Conservation (phyloP, 2,329 filamentous ascomycete genomes). For the Phialemoniopsis sp. region DNA sequence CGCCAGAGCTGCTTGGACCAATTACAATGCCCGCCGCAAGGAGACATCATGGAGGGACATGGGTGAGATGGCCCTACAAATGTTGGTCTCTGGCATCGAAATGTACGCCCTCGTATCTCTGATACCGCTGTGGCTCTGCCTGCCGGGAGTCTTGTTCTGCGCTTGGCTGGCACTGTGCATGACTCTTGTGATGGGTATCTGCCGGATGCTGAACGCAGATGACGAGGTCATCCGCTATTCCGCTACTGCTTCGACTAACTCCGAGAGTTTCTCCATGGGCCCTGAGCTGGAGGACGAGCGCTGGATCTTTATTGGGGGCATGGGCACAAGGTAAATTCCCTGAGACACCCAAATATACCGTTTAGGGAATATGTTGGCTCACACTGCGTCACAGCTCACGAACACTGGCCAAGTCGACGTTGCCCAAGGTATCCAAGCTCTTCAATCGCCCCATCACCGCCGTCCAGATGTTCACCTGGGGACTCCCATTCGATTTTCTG, state of each 20-base stretch:
- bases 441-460: conserved; percentile 39
- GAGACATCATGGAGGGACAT: conserved; percentile 7
- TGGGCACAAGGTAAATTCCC: conserved; percentile 22
- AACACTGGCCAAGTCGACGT: conserved; percentile 19
- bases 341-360: background rate
- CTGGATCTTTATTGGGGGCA: conserved; percentile 28
- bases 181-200: conserved; percentile 14
- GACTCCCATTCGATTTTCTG: conserved; percentile 48
- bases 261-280: conserved; percentile 20
- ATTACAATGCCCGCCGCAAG: too few species aligned
- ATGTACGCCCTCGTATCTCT: conserved; percentile 16
- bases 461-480: conserved; percentile 45
- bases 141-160: conserved; percentile 22
- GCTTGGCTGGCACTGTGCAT: conserved; percentile 17
- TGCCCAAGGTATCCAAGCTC: conserved; percentile 27
- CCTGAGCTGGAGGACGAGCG: conserved; percentile 21
- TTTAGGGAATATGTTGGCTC: background rate
- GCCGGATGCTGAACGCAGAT: conserved; percentile 21
- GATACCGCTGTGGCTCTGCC: conserved; percentile 18
- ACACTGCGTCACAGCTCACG: conserved; percentile 15
- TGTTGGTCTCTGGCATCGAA: conserved; percentile 16
- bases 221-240: conserved; percentile 13
- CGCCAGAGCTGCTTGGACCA: too few species aligned
- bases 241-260: conserved; percentile 1
- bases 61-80: conserved; percentile 16